Evolutionary conservation across 345 rosid genomes (phyloP).

Genomic region (Dovyalis caffra): DNA sequence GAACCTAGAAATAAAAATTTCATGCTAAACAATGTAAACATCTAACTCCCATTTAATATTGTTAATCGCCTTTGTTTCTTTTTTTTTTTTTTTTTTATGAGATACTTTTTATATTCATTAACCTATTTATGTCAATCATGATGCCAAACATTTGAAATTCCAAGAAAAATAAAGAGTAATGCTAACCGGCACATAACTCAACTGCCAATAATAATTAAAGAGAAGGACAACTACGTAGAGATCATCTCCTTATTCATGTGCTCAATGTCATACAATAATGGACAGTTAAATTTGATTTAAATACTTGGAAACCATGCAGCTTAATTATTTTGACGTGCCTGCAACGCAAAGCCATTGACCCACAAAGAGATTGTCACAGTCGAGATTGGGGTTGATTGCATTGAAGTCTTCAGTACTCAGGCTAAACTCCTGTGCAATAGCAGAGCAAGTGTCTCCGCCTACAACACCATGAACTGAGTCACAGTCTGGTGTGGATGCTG

Average conservation of each 20-base stretch:
- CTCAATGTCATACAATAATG: neutral
- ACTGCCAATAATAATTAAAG: neutral
- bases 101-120: too few relatives aligned
- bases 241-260: neutral
- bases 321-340: conserved; percentile 10
- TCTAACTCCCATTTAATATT: too few relatives aligned
- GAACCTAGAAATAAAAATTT: too few relatives aligned
- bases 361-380: conserved; percentile 26
- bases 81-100: too few relatives aligned
- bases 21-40: too few relatives aligned
- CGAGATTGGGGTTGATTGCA: conserved; percentile 36
- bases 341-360: conserved; percentile 44
- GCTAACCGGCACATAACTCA: neutral
- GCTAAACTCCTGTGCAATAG: neutral
- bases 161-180: too few relatives aligned
- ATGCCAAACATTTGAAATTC: too few relatives aligned
- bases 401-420: neutral
- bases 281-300: neutral
- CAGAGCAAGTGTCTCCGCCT: conserved; percentile 20
- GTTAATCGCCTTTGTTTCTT: too few relatives aligned
- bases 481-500: neutral
- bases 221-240: neutral
- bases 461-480: conserved; percentile 1
- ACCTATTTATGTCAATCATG: too few relatives aligned
- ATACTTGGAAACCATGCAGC: neutral